Conservation (phyloP, 805 yeast genomes). For the Suhomyces vadensis region DNA sequence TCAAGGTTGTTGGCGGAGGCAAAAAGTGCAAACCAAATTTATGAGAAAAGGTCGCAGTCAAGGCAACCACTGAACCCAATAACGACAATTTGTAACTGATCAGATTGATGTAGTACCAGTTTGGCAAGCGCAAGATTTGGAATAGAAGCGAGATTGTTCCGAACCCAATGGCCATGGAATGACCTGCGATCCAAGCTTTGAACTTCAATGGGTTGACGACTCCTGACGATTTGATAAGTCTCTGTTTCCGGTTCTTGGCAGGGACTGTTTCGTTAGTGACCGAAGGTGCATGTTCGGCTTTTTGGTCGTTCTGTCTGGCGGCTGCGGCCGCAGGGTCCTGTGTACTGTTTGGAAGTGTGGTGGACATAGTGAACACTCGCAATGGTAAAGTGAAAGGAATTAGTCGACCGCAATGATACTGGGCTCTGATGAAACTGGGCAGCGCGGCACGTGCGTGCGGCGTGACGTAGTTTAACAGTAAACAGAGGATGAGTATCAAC, state of each 20-base stretch:
- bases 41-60: constrained; percentile 54
- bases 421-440: background rate
- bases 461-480: background rate
- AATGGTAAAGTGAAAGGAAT: background rate
- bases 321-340: background rate
- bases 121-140: constrained; percentile 41
- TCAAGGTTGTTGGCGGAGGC: constrained; percentile 63
- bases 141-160: constrained; percentile 42
- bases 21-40: constrained; percentile 56
- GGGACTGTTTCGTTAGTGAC: constrained; percentile 18
- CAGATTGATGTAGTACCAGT: constrained; percentile 46
- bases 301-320: background rate
- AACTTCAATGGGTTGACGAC: constrained; percentile 44
- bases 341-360: constrained; percentile 1
- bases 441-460: constrained; percentile 1
- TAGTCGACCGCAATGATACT: background rate
- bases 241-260: constrained; percentile 18
- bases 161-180: constrained; percentile 43
- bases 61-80: constrained; percentile 55
- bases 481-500: background rate
- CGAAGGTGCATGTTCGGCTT: background rate
- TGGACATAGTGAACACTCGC: background rate
- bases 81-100: constrained; percentile 56
- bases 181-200: constrained; percentile 60
- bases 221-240: constrained; percentile 30